Evolutionary conservation across 306 rosid species (phyloP).

Genomic region (Gynostemma pentaphyllum): DNA sequence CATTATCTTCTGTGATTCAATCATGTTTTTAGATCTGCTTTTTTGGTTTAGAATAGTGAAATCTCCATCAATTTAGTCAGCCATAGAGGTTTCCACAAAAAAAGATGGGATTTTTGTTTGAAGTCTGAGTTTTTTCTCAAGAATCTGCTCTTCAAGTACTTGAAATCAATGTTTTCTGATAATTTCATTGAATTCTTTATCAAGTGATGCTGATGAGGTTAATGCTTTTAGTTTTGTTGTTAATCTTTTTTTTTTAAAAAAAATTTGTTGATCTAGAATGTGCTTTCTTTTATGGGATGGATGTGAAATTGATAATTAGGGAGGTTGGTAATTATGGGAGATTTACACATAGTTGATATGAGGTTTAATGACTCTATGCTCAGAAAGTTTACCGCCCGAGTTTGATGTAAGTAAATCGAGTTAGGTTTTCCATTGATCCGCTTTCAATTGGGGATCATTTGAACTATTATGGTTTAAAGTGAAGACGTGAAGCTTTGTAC

Average conservation of each 20-base stretch:
- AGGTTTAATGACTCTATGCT: neutral
- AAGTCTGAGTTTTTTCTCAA: neutral
- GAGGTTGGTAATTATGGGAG: neutral
- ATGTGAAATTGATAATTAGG: neutral
- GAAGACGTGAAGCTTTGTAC: neutral
- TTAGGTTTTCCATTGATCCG: neutral
- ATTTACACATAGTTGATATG: neutral
- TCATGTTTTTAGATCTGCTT: conserved; percentile 1
- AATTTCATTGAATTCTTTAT: neutral
- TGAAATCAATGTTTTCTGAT: neutral
- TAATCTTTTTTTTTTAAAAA: neutral
- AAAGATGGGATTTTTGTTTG: neutral
- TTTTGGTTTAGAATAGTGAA: neutral
- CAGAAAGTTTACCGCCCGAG: neutral
- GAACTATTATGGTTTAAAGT: neutral
- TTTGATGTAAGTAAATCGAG: neutral
- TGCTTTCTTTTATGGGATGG: neutral
- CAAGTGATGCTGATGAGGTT: neutral
- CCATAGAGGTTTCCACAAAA: neutral
- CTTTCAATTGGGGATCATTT: neutral
- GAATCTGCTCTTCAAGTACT: neutral
- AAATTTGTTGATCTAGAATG: neutral
- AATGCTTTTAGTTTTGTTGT: neutral
- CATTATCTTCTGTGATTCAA: neutral
- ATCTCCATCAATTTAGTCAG: neutral